phyloP scores from a whole-genome alignment of 257 asterid genomes.

The Scutellaria baicalensis region DNA sequence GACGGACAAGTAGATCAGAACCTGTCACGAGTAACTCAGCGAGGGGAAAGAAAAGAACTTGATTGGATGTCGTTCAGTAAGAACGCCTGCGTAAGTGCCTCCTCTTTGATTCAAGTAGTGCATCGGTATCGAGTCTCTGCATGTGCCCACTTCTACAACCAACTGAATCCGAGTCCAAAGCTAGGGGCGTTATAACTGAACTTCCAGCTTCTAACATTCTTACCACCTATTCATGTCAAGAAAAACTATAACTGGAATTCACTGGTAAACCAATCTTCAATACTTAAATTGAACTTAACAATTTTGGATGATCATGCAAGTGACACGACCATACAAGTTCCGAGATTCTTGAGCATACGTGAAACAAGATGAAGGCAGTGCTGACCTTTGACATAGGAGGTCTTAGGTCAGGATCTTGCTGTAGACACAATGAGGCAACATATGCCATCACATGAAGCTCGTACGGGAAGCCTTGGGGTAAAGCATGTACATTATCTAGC shows the following conservation, averaged over 20 bases:
- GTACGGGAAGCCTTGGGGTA: constrained; percentile 37
- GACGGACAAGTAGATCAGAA: not conserved
- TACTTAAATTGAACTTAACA: not conserved
- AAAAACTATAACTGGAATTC: not conserved
- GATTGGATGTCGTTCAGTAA: constrained; percentile 18
- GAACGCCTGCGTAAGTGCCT: constrained; percentile 45
- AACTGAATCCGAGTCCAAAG: constrained; percentile 33
- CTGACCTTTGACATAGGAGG: constrained; percentile 86
- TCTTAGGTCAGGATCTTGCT: constrained; percentile 63
- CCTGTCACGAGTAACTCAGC: not conserved
- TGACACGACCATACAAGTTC: too few relatives aligned
- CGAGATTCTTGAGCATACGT: too few relatives aligned
- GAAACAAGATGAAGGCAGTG: too few relatives aligned
- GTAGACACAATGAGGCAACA: constrained; percentile 74
- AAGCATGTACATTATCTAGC: constrained; percentile 34
- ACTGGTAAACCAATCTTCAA: not conserved
- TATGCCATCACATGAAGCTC: constrained; percentile 63
- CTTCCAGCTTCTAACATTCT: constrained; percentile 64
- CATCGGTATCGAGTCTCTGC: constrained; percentile 29
- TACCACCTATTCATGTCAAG: constrained; percentile 35
- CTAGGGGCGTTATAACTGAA: constrained; percentile 20
- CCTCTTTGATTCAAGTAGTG: constrained; percentile 20
- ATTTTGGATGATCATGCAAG: not conserved
- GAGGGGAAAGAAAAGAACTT: not conserved
- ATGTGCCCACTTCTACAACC: constrained; percentile 62